A percentile compares a stretch with the other conserved stretches of the same genome.
phyloP scores from a whole-genome alignment of 2,329 filamentous ascomycete genomes.

The Ophiostoma populinum region DNA sequence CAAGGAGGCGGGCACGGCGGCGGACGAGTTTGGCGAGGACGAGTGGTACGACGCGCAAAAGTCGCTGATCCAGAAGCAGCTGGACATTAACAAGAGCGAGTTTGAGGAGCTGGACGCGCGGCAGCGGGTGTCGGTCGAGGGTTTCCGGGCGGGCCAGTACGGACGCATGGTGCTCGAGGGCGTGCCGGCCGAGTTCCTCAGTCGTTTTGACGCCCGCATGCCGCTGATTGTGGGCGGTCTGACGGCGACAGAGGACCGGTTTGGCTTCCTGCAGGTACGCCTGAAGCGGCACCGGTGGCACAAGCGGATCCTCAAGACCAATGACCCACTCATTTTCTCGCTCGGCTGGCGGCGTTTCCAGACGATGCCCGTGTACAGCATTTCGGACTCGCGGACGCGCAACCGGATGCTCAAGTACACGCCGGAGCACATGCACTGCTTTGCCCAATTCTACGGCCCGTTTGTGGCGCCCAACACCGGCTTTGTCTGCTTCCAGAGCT shows the following conservation, averaged over 20 bases:
- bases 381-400: conserved; percentile 78
- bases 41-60: conserved; percentile 99
- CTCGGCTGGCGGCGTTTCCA: conserved; percentile 95
- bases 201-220: conserved; percentile 61
- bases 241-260: conserved; percentile 82
- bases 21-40: conserved; percentile 84
- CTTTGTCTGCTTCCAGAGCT: conserved; percentile 83
- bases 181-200: conserved; percentile 80
- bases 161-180: conserved; percentile 78
- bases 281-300: conserved; percentile 98
- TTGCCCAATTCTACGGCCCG: conserved; percentile 87
- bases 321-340: conserved; percentile 92
- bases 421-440: conserved; percentile 98
- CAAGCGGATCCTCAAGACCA: conserved; percentile 97
- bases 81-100: conserved; percentile 91
- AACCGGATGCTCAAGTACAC: conserved; percentile 99
- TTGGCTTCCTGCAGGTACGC: conserved; percentile 85
- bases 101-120: conserved; percentile 74
- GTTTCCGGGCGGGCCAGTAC: conserved; percentile 82
- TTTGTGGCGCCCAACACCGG: conserved; percentile 91
- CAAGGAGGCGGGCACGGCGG: conserved; percentile 38
- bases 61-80: conserved; percentile 82
- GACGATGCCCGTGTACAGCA: conserved; percentile 81
- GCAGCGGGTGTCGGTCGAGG: conserved; percentile 72
- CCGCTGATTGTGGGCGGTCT: conserved; percentile 86